These are phyloP conservation scores for Fraxinus velutina DNA, from an alignment of 305 asterid species.

Conservation along the genomic window DNA sequence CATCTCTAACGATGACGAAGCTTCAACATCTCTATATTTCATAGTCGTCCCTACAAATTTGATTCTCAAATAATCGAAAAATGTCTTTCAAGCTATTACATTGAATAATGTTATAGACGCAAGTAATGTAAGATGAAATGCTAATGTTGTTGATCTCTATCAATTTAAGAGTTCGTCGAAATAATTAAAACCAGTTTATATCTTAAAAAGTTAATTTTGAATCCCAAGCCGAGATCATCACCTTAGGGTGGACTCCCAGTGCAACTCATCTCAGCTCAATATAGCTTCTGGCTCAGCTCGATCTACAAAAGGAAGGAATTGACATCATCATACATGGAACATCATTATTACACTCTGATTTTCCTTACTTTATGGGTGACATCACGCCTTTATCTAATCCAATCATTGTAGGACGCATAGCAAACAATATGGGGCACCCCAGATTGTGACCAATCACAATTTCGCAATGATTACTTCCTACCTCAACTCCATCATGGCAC, in stretches of 20 bases:
- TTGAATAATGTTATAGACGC: background rate
- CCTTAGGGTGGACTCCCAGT: background rate
- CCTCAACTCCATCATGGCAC: background rate
- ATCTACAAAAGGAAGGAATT: background rate
- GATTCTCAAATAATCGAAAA: background rate
- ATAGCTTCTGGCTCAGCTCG: background rate
- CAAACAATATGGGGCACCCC: too few relatives aligned
- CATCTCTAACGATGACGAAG: background rate
- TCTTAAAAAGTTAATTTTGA: background rate
- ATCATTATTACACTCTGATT: background rate
- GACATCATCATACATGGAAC: background rate
- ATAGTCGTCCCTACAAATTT: background rate
- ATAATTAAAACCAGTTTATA: background rate
- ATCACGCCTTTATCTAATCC: background rate
- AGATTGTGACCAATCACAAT: too few relatives aligned
- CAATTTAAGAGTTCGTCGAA: background rate
- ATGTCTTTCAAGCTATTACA: too few relatives aligned
- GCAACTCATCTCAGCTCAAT: too few relatives aligned
- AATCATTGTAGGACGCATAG: background rate
- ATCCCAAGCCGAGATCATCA: background rate
- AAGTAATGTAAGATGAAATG: background rate
- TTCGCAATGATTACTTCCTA: background rate
- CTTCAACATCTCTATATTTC: background rate
- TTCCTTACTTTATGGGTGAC: background rate
- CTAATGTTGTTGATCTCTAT: background rate